phyloP scores from a whole-genome alignment of 1,284 basidiomycete species.

The Phylloboletellus chloephorus region DNA sequence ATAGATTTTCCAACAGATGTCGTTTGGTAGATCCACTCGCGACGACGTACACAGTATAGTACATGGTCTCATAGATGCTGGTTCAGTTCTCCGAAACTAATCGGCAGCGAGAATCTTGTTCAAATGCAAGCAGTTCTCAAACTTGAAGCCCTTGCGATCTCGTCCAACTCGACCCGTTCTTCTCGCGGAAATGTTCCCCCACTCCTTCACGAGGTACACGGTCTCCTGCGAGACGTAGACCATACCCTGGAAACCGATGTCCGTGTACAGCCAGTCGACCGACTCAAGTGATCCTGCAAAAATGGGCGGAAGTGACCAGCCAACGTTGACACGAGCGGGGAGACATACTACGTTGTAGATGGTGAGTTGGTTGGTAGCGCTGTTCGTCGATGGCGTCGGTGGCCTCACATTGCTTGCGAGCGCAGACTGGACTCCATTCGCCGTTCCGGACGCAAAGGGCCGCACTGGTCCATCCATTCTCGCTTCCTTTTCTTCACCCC shows the following conservation, averaged over 20 bases:
- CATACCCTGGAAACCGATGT: constrained; percentile 84
- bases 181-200: constrained; percentile 57
- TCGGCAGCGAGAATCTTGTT: constrained; percentile 45
- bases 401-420: constrained; percentile 44
- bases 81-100: constrained; percentile 2
- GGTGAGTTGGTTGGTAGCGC: constrained; percentile 66
- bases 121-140: constrained; percentile 49
- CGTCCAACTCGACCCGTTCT: constrained; percentile 52
- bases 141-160: constrained; percentile 57
- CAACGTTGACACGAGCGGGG: neutral
- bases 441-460: constrained; percentile 73
- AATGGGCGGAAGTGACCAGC: neutral
- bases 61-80: neutral
- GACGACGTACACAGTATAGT: neutral
- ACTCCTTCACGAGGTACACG: constrained; percentile 62
- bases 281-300: constrained; percentile 57
- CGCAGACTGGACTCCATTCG: constrained; percentile 70
- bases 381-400: constrained; percentile 61
- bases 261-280: constrained; percentile 85
- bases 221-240: constrained; percentile 63
- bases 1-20: neutral
- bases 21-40: no score
- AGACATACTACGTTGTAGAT: constrained; percentile 57
- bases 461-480: constrained; percentile 60
- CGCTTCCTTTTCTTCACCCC: constrained; percentile 63